Evolutionary conservation across 495 filamentous ascomycete genomes (phyloP).

Genomic region (Neurospora hispaniola): DNA sequence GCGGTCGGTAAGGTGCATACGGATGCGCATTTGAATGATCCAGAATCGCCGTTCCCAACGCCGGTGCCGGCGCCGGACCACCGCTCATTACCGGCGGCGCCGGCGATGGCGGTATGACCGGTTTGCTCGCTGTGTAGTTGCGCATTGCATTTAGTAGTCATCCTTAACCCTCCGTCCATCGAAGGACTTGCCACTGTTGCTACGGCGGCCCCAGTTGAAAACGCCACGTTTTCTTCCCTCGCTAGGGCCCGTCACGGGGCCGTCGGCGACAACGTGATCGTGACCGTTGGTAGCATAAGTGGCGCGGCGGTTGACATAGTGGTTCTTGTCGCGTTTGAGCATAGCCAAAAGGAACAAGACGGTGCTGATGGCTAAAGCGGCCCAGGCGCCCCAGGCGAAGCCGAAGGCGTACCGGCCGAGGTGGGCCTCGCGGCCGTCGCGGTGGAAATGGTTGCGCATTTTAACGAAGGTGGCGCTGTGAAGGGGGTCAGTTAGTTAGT

Average conservation of each 20-base stretch:
- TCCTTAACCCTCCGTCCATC: slow-evolving; percentile 55
- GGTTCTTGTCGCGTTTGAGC: slow-evolving; percentile 6
- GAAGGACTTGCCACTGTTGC: slow-evolving; percentile 27
- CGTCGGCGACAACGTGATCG: neutral
- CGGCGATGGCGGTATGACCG: neutral
- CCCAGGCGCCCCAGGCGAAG: slow-evolving; percentile 77
- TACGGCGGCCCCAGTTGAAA: slow-evolving; percentile 18
- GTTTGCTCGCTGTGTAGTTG: neutral
- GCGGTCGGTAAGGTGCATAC: neutral
- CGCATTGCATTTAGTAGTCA: slow-evolving; percentile 34
- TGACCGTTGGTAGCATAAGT: neutral
- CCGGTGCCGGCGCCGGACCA: neutral
- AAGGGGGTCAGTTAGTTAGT: neutral
- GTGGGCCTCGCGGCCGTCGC: slow-evolving; percentile 42
- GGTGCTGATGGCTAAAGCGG: slow-evolving; percentile 57
- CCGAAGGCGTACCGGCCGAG: slow-evolving; percentile 68
- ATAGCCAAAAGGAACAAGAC: slow-evolving; percentile 56
- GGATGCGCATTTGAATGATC: neutral
- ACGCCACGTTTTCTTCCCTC: neutral
- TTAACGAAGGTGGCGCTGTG: slow-evolving; percentile 54
- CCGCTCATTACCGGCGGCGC: neutral
- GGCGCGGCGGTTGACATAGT: neutral
- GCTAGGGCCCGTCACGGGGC: neutral
- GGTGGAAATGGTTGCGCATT: slow-evolving; percentile 59
- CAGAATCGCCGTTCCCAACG: neutral